Evolutionary conservation across 2,329 filamentous ascomycete species (phyloP), one percentile per base, ranked within the genome.

Genomic region (Penicillium polonicum): DNA sequence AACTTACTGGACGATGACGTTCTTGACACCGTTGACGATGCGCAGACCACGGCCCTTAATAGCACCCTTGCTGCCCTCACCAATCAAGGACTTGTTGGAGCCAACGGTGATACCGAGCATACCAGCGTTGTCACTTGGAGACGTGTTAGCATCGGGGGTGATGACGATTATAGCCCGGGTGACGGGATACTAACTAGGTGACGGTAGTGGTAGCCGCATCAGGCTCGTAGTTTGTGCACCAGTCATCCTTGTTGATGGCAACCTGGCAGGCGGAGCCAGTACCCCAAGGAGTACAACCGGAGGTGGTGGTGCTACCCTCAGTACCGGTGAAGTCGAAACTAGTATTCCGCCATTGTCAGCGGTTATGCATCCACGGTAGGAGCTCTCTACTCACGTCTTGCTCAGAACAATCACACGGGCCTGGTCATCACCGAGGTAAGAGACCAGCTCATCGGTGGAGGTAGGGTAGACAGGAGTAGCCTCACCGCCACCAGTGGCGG

Each of bases 31-130:
- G 36, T 31, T 52, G 17, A 48, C 41, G 8, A 59, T 48, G 10
- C 57, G 54, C 25, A 59, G 46, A 43, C 57, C 57, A 27, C 46
- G 45, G 21, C 57, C 57, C 29, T 57, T 57, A 10, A 59, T 59
- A 13, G 25, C 17, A 31, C 57, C 57, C 4, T 17, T 53, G 15
- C 13, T 44, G 15, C 57, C 57, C 19, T 52, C 53, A 5, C 57
- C 57, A 23, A 59, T 42, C 10, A 59, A 39, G 12, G 53, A 52
- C 31, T 59, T 59, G 48, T 59, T 53, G 8, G 57, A 57, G 27
- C 43, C 57, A 41, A 59, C 44, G 19, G 42, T 56, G 27, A 59
- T 57, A 38, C 57, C 57, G 15, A 52, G 49, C 43, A 48, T 39
- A 27, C 57, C 57, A 5, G 57, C 57, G 5, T 45, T 59, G 17